These are phyloP conservation scores for Senna tora DNA, from an alignment of 306 rosid species.

Conservation along the genomic window DNA sequence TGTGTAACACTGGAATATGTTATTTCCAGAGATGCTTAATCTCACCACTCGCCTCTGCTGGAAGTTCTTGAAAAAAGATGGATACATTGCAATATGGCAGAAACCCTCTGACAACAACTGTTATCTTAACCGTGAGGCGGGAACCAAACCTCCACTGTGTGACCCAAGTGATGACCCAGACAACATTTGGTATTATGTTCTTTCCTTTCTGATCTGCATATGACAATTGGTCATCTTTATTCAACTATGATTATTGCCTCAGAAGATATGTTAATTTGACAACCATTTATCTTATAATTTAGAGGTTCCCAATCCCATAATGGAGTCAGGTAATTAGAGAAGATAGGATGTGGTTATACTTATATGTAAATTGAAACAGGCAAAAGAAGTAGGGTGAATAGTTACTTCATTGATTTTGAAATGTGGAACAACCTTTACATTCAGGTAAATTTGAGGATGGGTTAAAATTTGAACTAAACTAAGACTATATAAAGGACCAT, in stretches of 20 bases:
- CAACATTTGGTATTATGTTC: slow-evolving; percentile 66
- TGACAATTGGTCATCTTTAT: slow-evolving; percentile 22
- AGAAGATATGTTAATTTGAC: slow-evolving; percentile 27
- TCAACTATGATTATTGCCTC: slow-evolving; percentile 22
- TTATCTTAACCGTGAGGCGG: slow-evolving; percentile 67
- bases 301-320: slow-evolving; percentile 33
- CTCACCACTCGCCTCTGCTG: slow-evolving; percentile 91
- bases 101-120: slow-evolving; percentile 78
- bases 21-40: slow-evolving; percentile 83
- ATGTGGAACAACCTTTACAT: slow-evolving; percentile 15
- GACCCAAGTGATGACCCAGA: slow-evolving; percentile 84
- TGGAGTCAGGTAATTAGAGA: slow-evolving; percentile 5
- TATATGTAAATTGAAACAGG: slow-evolving; percentile 28
- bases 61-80: slow-evolving; percentile 82
- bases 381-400: slow-evolving; percentile 32
- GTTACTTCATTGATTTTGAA: slow-evolving; percentile 19
- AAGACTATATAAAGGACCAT: not conserved
- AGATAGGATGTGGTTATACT: slow-evolving; percentile 25
- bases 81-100: slow-evolving; percentile 87
- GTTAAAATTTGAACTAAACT: slow-evolving; percentile 5
- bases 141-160: slow-evolving; percentile 84
- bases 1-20: slow-evolving; percentile 32
- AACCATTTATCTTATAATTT: slow-evolving; percentile 14
- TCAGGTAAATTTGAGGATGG: slow-evolving; percentile 25
- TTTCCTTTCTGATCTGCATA: slow-evolving; percentile 31